Base-by-base conservation (phyloP, 139 green algal species). In the Auxenochlorella pyrenoidosa region DNA sequence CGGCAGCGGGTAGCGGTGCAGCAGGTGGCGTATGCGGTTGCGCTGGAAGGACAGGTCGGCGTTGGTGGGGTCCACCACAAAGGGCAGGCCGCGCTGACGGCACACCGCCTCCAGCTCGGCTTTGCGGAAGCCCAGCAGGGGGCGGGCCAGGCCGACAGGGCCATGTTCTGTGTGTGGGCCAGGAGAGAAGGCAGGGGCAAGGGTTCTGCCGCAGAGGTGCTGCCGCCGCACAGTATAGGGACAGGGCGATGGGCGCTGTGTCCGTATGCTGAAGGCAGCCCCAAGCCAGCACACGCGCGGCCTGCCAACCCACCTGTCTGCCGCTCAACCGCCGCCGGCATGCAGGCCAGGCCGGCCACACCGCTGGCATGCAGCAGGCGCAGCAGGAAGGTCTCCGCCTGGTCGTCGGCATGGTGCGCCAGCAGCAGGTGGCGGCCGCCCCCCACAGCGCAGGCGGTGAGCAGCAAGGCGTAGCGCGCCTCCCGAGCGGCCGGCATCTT, bases 341-440 rank as follows among this genome's bases (percentile, higher is more conserved):
- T 95, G 83, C 89, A 83, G 36, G 89, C 90, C 32, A 95, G 88
- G n/a, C 92, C 92, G 16, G 47, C 77, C 34, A 95, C 40, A 40
- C 92, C 92, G 70, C 86, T 93, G 44, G 83, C 92, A 36, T 92
- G 91, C 41, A 88, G 47, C 15, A 93, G 76, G 34, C 92, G 90
- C 78, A 95, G 89, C 58, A 95, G 72, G 19, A 95, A 88, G 19
- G 87, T 94, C 79, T 95, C 92, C 26, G 84, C 90, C 82, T 95
- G 92, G 79, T 95, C 91, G 47, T 90, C 91, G 82, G 84, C 91
- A 59, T 95, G 92, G 82, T 95, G 92, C 0, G 75, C 92, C 40
- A 84, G 88, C 41, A 95, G 79, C 73, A 95, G 83, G 34, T 82
- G n/a, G 36, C 51, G 24, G 2, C 90, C 28, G 28, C 87, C 70